phyloP scores from a whole-genome alignment of 768 basidiomycete species.

The Hypholoma fasciculare region DNA sequence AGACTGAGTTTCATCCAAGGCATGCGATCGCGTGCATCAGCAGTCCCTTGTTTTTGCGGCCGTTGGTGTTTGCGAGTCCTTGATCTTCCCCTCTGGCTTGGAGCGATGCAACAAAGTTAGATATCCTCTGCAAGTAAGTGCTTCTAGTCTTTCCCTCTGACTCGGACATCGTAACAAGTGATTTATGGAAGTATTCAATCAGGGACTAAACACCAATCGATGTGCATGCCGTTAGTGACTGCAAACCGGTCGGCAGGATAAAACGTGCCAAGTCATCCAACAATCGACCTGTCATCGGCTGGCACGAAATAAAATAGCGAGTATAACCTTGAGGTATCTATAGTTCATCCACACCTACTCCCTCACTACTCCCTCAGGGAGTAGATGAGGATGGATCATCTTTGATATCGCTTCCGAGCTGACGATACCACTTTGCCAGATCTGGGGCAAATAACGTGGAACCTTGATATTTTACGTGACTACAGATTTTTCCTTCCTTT shows the following conservation, averaged over 20 bases:
- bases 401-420: background rate
- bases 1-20: background rate
- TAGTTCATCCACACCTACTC: background rate
- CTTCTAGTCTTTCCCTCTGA: no score
- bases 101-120: no score
- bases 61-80: background rate
- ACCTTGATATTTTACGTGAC: background rate
- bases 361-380: no score
- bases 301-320: background rate
- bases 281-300: background rate
- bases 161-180: no score
- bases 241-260: background rate
- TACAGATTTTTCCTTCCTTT: background rate
- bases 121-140: no score
- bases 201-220: background rate
- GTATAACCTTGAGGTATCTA: background rate
- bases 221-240: background rate
- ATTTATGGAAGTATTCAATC: no score
- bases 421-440: background rate
- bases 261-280: background rate
- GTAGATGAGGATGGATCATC: no score
- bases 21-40: background rate
- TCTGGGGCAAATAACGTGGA: background rate
- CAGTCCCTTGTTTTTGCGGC: background rate
- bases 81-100: background rate